Base-by-base conservation (phyloP, 192 early-diverging fungal species). In the Backusella morwellensis region DNA sequence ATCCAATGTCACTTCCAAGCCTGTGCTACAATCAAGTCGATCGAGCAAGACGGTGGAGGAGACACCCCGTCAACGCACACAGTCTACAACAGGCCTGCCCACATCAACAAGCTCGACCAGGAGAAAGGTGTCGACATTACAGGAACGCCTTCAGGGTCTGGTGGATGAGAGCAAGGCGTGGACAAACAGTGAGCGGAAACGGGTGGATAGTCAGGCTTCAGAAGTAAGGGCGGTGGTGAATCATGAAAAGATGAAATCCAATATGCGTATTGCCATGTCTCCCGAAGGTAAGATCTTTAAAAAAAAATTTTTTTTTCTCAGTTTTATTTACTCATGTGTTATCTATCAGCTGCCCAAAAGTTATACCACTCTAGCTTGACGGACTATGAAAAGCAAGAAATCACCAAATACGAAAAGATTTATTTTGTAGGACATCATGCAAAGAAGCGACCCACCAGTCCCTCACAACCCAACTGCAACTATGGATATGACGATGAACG, bases 401-500 rank as follows among this genome's bases (percentile, higher is more conserved):
- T 74, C 6, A 21, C 26, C 26, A 40, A 74, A 15, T 74, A 74
- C 4, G 54, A 74, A 14, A 38, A 63, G n/a, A 26, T 74, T 3
- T 63, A 74, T 26, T 74, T 38, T 17, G 52, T 74, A 4, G 36
- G 54, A 35, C 90, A 90, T 35, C 74, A 75, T 50, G 59, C 74
- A n/a, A 34, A 47, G 29, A 75, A 75, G 26, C 52, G 59, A 35
- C 66, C 59, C n/a, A 19, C 74, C 21, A 35, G 29, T 11, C 66
- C 66, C n/a, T 40, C 59, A 1, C 63, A 75, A 0, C 6, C 74
- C 11, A 44, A 3, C 29, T 66, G 59, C 29, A 75, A 75, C 23
- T 75, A 68, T 50, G 74, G 74, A 0, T 68, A 75, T 68, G 97
- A 97, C 83, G 97, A 98, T 85, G 92, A 95, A 47, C 90, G 95